A percentile compares a stretch with the other conserved stretches of the same genome.
Evolutionary conservation across 768 basidiomycete species (phyloP).

Genomic region (Amanita brunnescens): DNA sequence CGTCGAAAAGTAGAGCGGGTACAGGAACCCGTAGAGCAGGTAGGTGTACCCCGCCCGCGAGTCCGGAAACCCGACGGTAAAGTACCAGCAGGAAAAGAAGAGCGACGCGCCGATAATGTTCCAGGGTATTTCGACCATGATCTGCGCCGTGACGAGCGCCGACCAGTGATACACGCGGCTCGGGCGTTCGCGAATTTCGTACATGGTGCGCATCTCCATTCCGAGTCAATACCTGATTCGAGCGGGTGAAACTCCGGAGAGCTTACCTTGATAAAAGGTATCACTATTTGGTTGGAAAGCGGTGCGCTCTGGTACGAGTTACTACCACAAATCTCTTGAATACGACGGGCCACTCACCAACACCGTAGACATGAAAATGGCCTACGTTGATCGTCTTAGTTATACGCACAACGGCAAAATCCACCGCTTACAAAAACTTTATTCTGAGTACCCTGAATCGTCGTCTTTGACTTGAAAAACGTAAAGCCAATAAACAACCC

Average conservation of each 20-base stretch:
- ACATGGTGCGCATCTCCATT: constrained; percentile 52
- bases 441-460: constrained; percentile 51
- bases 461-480: constrained; percentile 48
- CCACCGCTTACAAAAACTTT: constrained; percentile 61
- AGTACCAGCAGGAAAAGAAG: constrained; percentile 68
- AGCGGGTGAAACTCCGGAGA: too few relatives aligned
- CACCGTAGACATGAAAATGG: constrained; percentile 51
- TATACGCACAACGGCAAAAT: too few relatives aligned
- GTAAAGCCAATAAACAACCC: constrained; percentile 57
- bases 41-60: constrained; percentile 52
- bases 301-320: constrained; percentile 29
- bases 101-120: constrained; percentile 52
- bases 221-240: too few relatives aligned
- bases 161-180: constrained; percentile 62
- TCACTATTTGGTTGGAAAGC: constrained; percentile 55
- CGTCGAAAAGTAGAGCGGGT: constrained; percentile 58
- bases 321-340: not conserved
- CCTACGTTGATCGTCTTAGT: constrained; percentile 28
- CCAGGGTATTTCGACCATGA: constrained; percentile 55
- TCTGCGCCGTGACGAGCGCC: constrained; percentile 45
- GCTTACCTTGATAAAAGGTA: constrained; percentile 43
- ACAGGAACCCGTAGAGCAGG: constrained; percentile 45
- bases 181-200: constrained; percentile 60
- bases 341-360: constrained; percentile 24
- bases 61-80: constrained; percentile 54